These are phyloP conservation scores for Macadamia tetraphylla DNA, from an alignment of 164 flowering plant species.

Conservation along the genomic window DNA sequence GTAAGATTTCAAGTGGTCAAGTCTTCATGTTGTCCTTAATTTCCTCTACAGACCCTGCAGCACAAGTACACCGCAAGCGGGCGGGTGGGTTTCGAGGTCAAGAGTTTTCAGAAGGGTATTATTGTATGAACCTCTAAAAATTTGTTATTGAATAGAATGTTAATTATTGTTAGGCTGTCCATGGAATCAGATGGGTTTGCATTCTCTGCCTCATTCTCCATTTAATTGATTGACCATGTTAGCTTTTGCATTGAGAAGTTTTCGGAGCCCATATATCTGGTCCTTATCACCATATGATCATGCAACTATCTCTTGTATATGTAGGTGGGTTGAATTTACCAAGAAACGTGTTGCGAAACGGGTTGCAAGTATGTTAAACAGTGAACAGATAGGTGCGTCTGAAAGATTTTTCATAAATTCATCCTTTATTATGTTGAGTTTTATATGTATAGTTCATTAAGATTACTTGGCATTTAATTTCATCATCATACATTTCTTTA, in stretches of 20 bases:
- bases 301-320: conserved; percentile 1
- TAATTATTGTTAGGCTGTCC: too few species aligned
- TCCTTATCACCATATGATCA: background rate
- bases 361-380: conserved; percentile 75
- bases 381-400: conserved; percentile 77
- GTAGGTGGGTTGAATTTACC: conserved; percentile 91
- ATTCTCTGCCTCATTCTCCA: background rate
- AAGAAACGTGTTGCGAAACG: conserved; percentile 72
- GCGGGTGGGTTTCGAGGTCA: conserved; percentile 67
- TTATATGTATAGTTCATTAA: background rate
- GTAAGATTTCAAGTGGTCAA: background rate
- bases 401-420: background rate
- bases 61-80: conserved; percentile 49
- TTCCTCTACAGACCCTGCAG: conserved; percentile 43
- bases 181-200: background rate
- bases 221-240: background rate
- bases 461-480: too few species aligned
- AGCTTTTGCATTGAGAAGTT: background rate
- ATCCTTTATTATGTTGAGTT: background rate
- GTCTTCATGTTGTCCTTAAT: background rate
- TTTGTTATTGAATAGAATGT: too few species aligned
- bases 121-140: too few species aligned
- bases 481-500: background rate
- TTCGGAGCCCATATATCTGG: background rate
- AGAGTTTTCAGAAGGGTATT: conserved; percentile 79